Evolutionary conservation across 805 yeast species (phyloP).

Genomic region (Candida ponderosae): DNA sequence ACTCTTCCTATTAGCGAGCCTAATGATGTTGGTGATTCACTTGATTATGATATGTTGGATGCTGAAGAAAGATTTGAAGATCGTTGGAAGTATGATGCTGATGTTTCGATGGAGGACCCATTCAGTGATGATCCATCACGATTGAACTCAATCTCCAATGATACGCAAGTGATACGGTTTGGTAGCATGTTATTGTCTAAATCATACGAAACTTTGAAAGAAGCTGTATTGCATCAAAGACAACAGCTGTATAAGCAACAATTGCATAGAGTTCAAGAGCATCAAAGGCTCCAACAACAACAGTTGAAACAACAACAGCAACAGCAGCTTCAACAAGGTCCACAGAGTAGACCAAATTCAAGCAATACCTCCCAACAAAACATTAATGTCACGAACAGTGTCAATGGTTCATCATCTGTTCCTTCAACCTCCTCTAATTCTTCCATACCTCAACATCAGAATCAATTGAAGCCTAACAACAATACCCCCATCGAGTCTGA

Average conservation of each 20-base stretch:
- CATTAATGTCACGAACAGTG: no score
- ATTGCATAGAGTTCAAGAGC: conserved; percentile 21
- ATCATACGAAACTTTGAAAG: conserved; percentile 71
- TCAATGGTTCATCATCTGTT: no score
- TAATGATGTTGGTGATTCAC: conserved; percentile 19
- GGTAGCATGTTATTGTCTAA: conserved; percentile 87
- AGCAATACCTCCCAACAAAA: not conserved
- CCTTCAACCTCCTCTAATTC: conserved; percentile 1
- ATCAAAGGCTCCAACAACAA: conserved; percentile 20
- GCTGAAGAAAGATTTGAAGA: conserved; percentile 42
- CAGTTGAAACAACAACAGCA: conserved; percentile 10
- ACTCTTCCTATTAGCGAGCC: conserved; percentile 27
- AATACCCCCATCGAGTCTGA: no score
- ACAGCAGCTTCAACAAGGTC: not conserved
- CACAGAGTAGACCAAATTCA: not conserved
- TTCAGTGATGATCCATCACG: conserved; percentile 73
- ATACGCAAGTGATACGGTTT: conserved; percentile 83
- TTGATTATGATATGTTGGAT: conserved; percentile 25
- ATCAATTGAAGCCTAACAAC: no score
- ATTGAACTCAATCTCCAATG: conserved; percentile 74
- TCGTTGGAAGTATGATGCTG: conserved; percentile 63
- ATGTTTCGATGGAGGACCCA: conserved; percentile 36
- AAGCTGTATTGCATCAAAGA: conserved; percentile 67
- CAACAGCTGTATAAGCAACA: conserved; percentile 34
- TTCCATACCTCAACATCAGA: conserved; percentile 15